Evolutionary conservation across 108 stramenopile genomes (phyloP).

Genomic region (Mayamaea pseudoterrestris): DNA sequence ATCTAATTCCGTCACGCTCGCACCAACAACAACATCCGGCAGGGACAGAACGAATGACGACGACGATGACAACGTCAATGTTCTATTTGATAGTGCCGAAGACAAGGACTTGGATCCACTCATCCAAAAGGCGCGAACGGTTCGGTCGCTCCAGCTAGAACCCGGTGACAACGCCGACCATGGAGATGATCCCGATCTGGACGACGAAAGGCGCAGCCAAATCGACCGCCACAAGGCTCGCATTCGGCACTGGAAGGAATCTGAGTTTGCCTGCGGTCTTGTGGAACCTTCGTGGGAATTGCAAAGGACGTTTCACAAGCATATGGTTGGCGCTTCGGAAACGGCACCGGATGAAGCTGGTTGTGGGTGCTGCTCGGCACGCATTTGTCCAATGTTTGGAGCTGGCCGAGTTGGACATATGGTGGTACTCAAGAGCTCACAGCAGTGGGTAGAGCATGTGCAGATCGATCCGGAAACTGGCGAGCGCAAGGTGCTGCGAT

Average conservation of each 20-base stretch:
- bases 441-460: constrained; percentile 52
- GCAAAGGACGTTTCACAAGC: constrained; percentile 18
- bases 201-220: neutral
- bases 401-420: constrained; percentile 81
- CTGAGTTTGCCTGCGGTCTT: constrained; percentile 54
- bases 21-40: too few species aligned
- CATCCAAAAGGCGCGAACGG: too few species aligned
- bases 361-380: constrained; percentile 50
- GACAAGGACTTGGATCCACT: too few species aligned
- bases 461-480: constrained; percentile 42
- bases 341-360: constrained; percentile 37
- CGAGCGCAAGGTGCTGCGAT: constrained; percentile 16
- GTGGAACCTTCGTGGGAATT: constrained; percentile 68
- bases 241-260: constrained; percentile 45
- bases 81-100: too few species aligned
- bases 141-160: too few species aligned
- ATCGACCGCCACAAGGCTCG: constrained; percentile 1
- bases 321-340: constrained; percentile 3
- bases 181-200: too few species aligned
- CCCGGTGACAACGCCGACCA: too few species aligned
- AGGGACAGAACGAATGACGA: neutral
- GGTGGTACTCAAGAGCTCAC: constrained; percentile 60
- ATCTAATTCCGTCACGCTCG: too few species aligned
- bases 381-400: constrained; percentile 51
- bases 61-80: constrained; percentile 1